Base-by-base conservation (phyloP, 1,139 yeast species). In the Geotrichum histeridarum region DNA sequence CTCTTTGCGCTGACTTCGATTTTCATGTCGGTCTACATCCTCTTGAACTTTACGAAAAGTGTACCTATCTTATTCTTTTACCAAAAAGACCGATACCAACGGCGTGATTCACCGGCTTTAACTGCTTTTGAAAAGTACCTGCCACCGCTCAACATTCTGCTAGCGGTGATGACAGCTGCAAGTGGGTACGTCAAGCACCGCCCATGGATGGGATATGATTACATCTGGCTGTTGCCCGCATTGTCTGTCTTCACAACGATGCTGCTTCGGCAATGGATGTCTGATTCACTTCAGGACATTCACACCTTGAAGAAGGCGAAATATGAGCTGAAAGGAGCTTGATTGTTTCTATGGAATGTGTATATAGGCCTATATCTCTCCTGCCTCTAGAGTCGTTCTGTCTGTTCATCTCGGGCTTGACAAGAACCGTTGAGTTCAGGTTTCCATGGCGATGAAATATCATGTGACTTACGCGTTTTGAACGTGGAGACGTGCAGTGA, bases 291-390 rank as follows among this genome's bases (percentile, higher is more conserved):
- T 7, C 38, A 12, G 2, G 67, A 64, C 27, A 56, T 70, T 37
- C 42, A 37, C 5, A 50, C 54, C 2, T 59, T 70, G 45, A 50
- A 61, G 35, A 53, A 55, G n/a, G 54, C 60, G 15, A 61, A 60
- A 41, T 69, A 68, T 57, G 62, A 59, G 22, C 55, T 67, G 42
- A 60, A 65, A 38, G 71, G 72, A 4, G 72, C 70, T 1, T 68
- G 51, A 56, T 22, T 33, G 22, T 44, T 7, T 39, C 11, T 52
- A 37, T 36, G 46, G 31, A 6, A 41, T 37, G 31, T 42, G 22
- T 17, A 27, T 45, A 31, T 2, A 70, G 70, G 30, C 71, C 65
- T 48, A 69, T 61, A 31, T 22, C 5, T 22, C 27, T 22, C 27
- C 27, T n/a, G n/a, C n/a, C n/a, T n/a, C n/a, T 11, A 5, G n/a